phyloP scores from a whole-genome alignment of 768 basidiomycete species.

The Podaxis rugospora region DNA sequence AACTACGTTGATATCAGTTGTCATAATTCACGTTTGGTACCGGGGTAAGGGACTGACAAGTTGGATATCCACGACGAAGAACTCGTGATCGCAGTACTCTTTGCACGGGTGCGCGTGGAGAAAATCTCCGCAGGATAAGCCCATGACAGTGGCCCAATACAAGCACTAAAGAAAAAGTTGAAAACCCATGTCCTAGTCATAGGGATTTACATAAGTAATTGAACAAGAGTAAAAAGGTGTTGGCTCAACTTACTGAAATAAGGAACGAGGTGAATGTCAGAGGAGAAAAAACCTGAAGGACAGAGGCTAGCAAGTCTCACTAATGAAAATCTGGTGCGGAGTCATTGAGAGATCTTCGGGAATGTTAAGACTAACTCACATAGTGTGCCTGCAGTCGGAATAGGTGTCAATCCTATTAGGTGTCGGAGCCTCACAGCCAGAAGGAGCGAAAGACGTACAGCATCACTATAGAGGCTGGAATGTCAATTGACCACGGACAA shows the following conservation, averaged over 20 bases:
- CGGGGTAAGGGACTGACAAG: slow-evolving; percentile 23
- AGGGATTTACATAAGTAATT: background rate
- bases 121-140: slow-evolving; percentile 43
- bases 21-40: background rate
- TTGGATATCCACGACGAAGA: slow-evolving; percentile 42
- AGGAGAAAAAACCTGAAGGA: background rate
- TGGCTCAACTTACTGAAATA: background rate
- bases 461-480: too few relatives aligned
- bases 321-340: slow-evolving; percentile 34
- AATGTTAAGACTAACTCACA: slow-evolving; percentile 18
- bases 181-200: slow-evolving; percentile 37
- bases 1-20: slow-evolving; percentile 18
- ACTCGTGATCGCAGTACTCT: slow-evolving; percentile 40
- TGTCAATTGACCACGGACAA: background rate
- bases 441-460: too few relatives aligned
- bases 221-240: background rate
- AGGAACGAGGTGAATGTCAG: background rate
- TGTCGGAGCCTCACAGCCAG: background rate
- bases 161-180: slow-evolving; percentile 44
- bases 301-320: slow-evolving; percentile 17
- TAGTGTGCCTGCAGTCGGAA: slow-evolving; percentile 29
- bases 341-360: background rate
- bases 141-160: slow-evolving; percentile 42
- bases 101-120: slow-evolving; percentile 39
- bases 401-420: background rate